Conservation (phyloP, 1,284 basidiomycete species). For the Gymnopus androsaceus region DNA sequence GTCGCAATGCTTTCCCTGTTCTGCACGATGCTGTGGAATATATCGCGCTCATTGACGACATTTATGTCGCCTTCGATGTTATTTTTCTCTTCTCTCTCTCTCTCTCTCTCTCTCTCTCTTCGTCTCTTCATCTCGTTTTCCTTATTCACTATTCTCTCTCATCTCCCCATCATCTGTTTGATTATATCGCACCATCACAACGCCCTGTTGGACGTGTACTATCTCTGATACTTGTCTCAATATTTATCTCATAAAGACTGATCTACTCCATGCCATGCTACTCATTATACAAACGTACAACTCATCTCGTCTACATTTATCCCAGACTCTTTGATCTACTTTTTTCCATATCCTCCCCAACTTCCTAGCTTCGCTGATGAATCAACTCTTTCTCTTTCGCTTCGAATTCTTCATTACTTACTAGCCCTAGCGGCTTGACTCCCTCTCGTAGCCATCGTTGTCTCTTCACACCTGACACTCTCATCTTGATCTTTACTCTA, state of each 20-base stretch:
- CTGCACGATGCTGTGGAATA: constrained; percentile 3
- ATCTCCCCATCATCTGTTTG: constrained; percentile 10
- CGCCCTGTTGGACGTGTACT: constrained; percentile 14
- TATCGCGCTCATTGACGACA: not conserved
- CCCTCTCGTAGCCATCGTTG: too few relatives aligned
- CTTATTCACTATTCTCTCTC: too few relatives aligned
- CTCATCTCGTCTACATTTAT: not conserved
- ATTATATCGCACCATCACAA: constrained; percentile 14
- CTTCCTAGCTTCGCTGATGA: not conserved
- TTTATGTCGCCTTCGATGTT: not conserved
- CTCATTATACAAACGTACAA: not conserved
- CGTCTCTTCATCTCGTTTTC: too few relatives aligned
- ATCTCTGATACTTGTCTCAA: constrained; percentile 16
- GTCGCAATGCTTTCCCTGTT: not conserved
- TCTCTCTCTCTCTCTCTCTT: not conserved
- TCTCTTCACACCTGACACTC: too few relatives aligned
- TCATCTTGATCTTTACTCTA: too few relatives aligned
- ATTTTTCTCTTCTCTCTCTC: not conserved
- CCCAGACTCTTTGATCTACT: not conserved
- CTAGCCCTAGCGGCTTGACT: too few relatives aligned
- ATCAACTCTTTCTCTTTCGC: not conserved
- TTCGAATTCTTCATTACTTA: not conserved
- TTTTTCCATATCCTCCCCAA: not conserved
- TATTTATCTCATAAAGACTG: constrained; percentile 15
- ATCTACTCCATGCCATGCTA: constrained; percentile 1